Percentiles rank a stretch among this genome's conserved stretches.
These are phyloP conservation scores for Porcisia hertigi DNA, from an alignment of 208 protist genomes.

Conservation along the genomic window DNA sequence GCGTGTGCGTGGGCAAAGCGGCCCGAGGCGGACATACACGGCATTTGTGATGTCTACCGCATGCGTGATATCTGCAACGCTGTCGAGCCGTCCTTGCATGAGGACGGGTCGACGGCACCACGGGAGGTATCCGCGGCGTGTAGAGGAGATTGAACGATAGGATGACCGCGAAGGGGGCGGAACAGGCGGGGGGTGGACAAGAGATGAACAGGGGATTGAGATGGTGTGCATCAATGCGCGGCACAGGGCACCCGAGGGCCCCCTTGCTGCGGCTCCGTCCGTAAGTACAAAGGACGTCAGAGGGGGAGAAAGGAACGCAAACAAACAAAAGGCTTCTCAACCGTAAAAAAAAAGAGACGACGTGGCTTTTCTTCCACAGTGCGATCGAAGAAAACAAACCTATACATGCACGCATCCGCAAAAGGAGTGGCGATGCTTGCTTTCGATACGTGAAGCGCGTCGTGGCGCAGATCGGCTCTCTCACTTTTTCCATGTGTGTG, in stretches of 20 bases:
- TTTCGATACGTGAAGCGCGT: too few relatives aligned
- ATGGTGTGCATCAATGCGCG: not conserved
- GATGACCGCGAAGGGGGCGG: not conserved
- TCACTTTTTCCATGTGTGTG: not conserved
- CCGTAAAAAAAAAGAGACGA: not conserved
- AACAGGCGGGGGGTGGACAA: not conserved
- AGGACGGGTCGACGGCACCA: not conserved
- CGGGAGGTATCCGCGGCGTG: not conserved
- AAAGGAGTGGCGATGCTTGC: too few relatives aligned
- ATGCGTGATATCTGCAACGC: constrained; percentile 65
- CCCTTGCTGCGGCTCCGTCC: too few relatives aligned
- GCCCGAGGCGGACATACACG: constrained; percentile 30
- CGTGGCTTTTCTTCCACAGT: not conserved
- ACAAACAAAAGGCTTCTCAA: not conserved
- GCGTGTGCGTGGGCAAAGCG: constrained; percentile 46
- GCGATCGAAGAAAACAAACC: not conserved
- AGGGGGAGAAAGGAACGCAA: not conserved
- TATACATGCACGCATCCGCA: not conserved
- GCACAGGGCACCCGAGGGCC: not conserved
- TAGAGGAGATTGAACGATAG: not conserved
- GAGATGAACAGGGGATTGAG: too few relatives aligned
- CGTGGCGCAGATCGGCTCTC: too few relatives aligned
- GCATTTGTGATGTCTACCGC: constrained; percentile 57
- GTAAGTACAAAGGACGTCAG: not conserved
- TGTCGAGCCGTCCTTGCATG: not conserved